Base-by-base conservation (phyloP, 352 stramenopile genomes). In the Pythium aphanidermatum region DNA sequence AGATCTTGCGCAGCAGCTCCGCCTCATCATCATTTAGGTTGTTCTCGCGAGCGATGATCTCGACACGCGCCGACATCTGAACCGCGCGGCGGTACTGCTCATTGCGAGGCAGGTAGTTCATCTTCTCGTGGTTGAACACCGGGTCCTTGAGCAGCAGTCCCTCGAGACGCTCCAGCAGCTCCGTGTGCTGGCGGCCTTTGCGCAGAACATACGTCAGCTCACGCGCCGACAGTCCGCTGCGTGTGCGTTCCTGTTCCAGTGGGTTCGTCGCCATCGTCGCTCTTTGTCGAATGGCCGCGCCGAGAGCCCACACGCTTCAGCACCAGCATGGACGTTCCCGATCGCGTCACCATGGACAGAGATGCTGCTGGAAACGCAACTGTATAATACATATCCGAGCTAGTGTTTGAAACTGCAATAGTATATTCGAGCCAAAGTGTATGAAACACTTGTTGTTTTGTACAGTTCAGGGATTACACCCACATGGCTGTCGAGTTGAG, bases 201-300 rank as follows among this genome's bases (percentile, higher is more conserved):
- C 80, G 59, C 45, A 91, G 42, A 56, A 83, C 74, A 55, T 69
- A 84, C 23, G 75, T 64, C 44, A 88, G 57, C 49, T 86, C 74
- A 12, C 71, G 72, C 20, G 74, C 42, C n/a, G 65, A 51, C 2
- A 89, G 57, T 8, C 51, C 44, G 34, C 72, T 84, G 42, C 49
- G 53, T 27, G 55, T 52, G 47, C 74, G 77, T 35, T 89, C 77
- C 5, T 24, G 9, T 1, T 52, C 47, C 13, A 63, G 46, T n/a
- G 52, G 30, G 31, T n/a, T n/a, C 11, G 44, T 14, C 31, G 44
- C 34, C 46, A 46, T 46, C 19, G 27, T 32, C n/a, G n/a, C n/a
- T n/a, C n/a, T n/a, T n/a, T n/a, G n/a, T n/a, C n/a, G n/a, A n/a
- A n/a, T n/a, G n/a, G n/a, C n/a, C n/a, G n/a, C n/a, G n/a, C n/a